Conservation (phyloP, 352 stramenopile species). For the Pythium angustatum region DNA sequence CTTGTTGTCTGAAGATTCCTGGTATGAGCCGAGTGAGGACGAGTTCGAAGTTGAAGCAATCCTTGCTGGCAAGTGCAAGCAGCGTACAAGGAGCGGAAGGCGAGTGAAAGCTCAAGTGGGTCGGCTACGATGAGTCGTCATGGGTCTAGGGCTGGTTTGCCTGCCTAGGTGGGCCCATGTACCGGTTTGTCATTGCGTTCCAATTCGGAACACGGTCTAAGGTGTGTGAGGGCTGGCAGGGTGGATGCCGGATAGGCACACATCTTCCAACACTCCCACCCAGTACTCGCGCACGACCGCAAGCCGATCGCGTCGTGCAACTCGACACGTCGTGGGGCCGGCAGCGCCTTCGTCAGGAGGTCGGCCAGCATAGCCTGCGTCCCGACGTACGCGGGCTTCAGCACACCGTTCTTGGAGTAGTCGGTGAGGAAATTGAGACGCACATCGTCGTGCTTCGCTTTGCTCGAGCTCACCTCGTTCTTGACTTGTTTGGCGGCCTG, state of each 20-base stretch:
- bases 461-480: background rate
- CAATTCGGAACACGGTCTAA: too few relatives aligned
- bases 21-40: background rate
- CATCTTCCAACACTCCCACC: background rate
- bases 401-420: background rate
- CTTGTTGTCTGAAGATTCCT: too few relatives aligned
- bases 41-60: constrained; percentile 24
- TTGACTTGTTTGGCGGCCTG: background rate
- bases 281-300: background rate
- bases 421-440: background rate
- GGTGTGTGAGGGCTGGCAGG: too few relatives aligned
- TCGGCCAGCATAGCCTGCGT: background rate
- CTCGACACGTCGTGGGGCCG: background rate
- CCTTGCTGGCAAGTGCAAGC: constrained; percentile 5
- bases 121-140: too few relatives aligned
- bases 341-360: background rate
- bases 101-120: too few relatives aligned
- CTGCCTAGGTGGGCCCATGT: too few relatives aligned
- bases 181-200: too few relatives aligned
- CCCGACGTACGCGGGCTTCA: background rate
- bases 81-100: too few relatives aligned
- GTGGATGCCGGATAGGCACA: too few relatives aligned
- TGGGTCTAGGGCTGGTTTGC: too few relatives aligned
- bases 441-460: too few relatives aligned
- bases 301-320: background rate